Evolutionary conservation across 2,329 filamentous ascomycete genomes (phyloP), one percentile per base, ranked within the genome.

Genomic region (Trichoderma sp.): DNA sequence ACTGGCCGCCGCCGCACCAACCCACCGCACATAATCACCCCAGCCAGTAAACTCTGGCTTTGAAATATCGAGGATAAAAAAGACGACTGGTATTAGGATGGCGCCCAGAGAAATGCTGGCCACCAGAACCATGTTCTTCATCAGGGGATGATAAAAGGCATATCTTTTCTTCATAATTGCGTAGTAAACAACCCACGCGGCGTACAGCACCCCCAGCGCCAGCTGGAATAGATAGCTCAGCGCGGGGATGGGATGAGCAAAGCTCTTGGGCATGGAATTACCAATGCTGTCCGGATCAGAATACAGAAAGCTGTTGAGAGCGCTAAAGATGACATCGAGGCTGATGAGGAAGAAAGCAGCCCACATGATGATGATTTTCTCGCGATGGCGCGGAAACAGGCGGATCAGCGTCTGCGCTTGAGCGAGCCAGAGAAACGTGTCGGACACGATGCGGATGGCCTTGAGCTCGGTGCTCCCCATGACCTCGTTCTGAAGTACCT

Each of bases 361-460:
- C 96, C 96, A 99, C 86, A 98, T 98, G 85, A 99, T 99, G 79
- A 98, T 94, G 71, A 98, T 92, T 85, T 98, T 98, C 85, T 99
- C 97, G 81, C 97, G 94, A 81, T 98, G 96, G 41, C 97, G 94
- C 8, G 97, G 97, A 80, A 99, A 99, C 1, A 99, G 88, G 71
- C 97, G 93, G 79, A 98, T 98, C 75, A 99, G 86, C 0, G 97
- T 99, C 85, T 99, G 97, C 1, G 97, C 96, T 84, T 99, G 97
- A 1, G 97, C 97, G 53, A 99, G 91, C 96, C 97, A 98, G 35
- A 99, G 88, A 83, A 98, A 98, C 1, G 97, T 95, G 84, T 98
- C 95, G 21, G 96, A 98, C 78, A 99, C 95, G 79, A 98, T 91
- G 78, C 95, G 93, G 76, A 97, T 96, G 76, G 97, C 91, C 79